Conservation (phyloP, 164 flowering plant genomes). For the Brasenia schreberi region DNA sequence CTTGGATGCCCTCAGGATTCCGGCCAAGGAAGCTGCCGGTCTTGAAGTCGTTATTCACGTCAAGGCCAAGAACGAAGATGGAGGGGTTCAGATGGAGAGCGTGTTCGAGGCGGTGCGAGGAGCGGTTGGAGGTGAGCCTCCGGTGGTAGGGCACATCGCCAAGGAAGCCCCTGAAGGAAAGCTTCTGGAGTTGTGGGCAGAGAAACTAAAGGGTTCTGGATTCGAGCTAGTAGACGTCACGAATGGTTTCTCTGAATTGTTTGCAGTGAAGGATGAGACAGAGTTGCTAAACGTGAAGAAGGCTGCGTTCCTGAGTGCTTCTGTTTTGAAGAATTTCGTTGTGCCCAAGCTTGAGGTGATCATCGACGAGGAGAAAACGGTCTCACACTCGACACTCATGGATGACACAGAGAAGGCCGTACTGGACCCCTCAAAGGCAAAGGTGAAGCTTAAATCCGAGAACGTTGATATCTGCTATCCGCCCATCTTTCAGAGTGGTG, state of each 20-base stretch:
- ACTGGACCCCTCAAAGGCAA: constrained; percentile 41
- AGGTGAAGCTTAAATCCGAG: constrained; percentile 58
- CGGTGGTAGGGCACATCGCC: constrained; percentile 49
- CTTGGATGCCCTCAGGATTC: constrained; percentile 35
- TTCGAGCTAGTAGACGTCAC: constrained; percentile 44
- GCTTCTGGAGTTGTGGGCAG: constrained; percentile 57
- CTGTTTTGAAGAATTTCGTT: constrained; percentile 56
- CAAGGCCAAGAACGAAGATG: constrained; percentile 56
- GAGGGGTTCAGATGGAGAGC: constrained; percentile 32
- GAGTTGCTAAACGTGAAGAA: constrained; percentile 55
- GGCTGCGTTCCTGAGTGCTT: constrained; percentile 48
- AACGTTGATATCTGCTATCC: constrained; percentile 86
- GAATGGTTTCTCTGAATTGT: constrained; percentile 53
- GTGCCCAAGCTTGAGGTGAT: constrained; percentile 71
- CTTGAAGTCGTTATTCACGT: constrained; percentile 56
- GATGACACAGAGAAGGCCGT: constrained; percentile 65
- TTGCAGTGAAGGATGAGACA: constrained; percentile 50
- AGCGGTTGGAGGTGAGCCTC: constrained; percentile 12
- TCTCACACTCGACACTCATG: constrained; percentile 61
- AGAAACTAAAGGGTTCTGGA: constrained; percentile 29
- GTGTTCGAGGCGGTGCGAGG: constrained; percentile 21
- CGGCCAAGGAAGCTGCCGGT: constrained; percentile 37
- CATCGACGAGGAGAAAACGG: constrained; percentile 71
- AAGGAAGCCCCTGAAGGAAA: constrained; percentile 72
- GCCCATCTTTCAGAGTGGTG: constrained; percentile 85